Percentiles rank a stretch among this genome's conserved stretches.
Evolutionary conservation across 225 moss, liverwort and hornwort genomes (phyloP).

Genomic region (Climacium dendroides): DNA sequence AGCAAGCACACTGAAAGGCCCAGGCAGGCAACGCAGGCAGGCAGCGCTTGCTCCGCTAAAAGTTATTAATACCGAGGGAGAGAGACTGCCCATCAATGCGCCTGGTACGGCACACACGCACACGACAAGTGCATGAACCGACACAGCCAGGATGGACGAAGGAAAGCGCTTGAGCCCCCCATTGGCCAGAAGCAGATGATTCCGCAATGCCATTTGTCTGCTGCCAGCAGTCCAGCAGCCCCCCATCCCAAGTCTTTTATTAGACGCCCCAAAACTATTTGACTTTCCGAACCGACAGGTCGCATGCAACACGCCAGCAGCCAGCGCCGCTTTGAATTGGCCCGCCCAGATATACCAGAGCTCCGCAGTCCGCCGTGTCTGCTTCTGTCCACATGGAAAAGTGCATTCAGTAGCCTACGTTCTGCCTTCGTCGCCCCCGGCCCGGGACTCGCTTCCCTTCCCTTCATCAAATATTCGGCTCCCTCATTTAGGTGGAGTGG

Average conservation of each 20-base stretch:
- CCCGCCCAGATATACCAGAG: not conserved
- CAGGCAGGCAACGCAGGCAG: not conserved
- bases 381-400: not conserved
- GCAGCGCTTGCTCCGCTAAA: not conserved
- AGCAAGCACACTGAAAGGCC: no score
- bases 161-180: not conserved
- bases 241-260: not conserved
- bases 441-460: not conserved
- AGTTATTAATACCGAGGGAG: not conserved
- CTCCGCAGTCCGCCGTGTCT: no score
- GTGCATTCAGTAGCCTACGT: not conserved
- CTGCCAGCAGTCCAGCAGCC: not conserved
- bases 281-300: slow-evolving; percentile 11
- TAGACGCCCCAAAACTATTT: not conserved
- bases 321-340: not conserved
- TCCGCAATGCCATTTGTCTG: slow-evolving; percentile 16
- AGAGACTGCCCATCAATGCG: slow-evolving; percentile 26
- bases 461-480: not conserved
- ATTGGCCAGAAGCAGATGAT: not conserved
- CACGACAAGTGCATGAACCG: slow-evolving; percentile 31
- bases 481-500: not conserved
- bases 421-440: not conserved
- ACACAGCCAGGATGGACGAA: not conserved
- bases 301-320: slow-evolving; percentile 10
- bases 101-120: not conserved